Evolutionary conservation across 805 yeast species (phyloP), one percentile per base, ranked within the genome.

Genomic region (Myxozyma neotropica): DNA sequence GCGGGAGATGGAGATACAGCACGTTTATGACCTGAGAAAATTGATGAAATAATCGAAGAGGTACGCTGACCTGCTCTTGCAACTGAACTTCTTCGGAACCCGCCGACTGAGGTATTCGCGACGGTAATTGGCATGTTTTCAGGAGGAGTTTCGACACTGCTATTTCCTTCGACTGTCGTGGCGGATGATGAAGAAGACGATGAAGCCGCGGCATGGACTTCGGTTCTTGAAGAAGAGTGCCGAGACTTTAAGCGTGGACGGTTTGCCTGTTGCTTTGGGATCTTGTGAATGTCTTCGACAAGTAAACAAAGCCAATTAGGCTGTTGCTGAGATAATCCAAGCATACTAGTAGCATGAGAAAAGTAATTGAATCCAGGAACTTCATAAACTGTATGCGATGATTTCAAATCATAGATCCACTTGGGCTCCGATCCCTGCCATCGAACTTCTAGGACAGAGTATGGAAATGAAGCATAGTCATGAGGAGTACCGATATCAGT

Each of bases 331-430:
- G 72, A 70, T 8, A 75, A 67, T 44, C 71, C 68, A 60, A 61
- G 74, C 43, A 57, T 59, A 29, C 72, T 71, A 52, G 75, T 68
- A 7, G 77, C 69, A 64, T 75, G 73, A 2, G 76, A 62, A 40
- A 71, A 73, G 3, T 75, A 67, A 27, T 78, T 72, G 54, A 77
- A 76, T 2, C 69, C 71, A 53, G 80, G 79, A 43, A 83, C 79
- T 36, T 75, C 73, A 68, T 76, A 77, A 13, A 82, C 78, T 19
- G 84, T 69, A 67, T 82, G 84, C 3, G 85, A 80, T 24, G 72
- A 63, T 24, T 75, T 72, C 29, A 84, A 69, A 4, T 75, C 72
- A 42, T 68, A 68, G 6, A 84, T 66, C 67, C 75, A 70, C 0
- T 63, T 50, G 0, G 81, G 82, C 48, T 70, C 65, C 15, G 63